Evolutionary conservation across 768 basidiomycete genomes (phyloP), one percentile per base, ranked within the genome.

Genomic region (Kwoniella europaea): DNA sequence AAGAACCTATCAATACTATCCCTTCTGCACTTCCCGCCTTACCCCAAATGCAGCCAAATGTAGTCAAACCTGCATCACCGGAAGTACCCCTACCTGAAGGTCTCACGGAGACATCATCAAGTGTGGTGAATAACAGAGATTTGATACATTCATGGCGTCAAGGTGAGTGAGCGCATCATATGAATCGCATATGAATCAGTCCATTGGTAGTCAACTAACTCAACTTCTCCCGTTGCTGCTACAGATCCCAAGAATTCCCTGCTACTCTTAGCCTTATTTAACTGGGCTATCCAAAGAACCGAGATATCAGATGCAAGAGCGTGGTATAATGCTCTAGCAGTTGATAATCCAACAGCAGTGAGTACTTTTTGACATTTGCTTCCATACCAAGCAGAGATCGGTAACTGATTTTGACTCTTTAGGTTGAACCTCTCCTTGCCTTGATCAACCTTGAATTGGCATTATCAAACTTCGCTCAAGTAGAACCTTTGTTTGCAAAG

Each of bases 281-380:
- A 90, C 59, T 85, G 91, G 72, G 90, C 92, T 44, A 91, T 95
- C 85, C 86, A 87, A 68, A 88, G 88, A 44, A 90, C 89, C 72
- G 91, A 96, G 79, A 87, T 93, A 74, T 88, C 90, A 63, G 90
- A 89, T 82, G 90, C 95, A 74, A 89, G 92, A 71, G 87, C 88
- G 56, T 89, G 91, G 16, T 98, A 92, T 83, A 91, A 93, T 78
- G 90, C 88, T 53, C 86, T 98, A 73, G 87, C 96, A 67, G 88
- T 90, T 79, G 89, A 89, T 63, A 96, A 92, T 83, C 95, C 96
- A 20, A 96, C 96, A 83, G 93, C 91, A 76, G 94, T 98, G 85
- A 86, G 92, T 89, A 6, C 35, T 35, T 35, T 35, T 35, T 35
- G 73, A 68, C 7, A 3, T 35, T 22, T 69, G 16, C 27, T 12